Evolutionary conservation across 177 flowering plant genomes (phyloP), one percentile per base, ranked within the genome.

Genomic region (Vitis hybrid): DNA sequence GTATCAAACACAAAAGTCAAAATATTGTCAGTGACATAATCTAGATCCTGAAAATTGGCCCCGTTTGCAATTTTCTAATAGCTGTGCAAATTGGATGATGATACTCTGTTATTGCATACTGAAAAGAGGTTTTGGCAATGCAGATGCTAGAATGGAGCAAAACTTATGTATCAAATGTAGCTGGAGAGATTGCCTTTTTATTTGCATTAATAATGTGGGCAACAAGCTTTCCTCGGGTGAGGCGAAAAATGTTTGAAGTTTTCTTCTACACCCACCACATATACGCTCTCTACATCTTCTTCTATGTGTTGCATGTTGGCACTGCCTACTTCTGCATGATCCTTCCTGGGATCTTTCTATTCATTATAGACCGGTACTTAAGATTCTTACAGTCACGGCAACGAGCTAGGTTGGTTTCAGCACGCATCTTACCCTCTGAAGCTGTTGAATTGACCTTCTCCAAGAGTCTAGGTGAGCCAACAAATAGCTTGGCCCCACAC

Each of bases 301-400:
- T 86, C 78, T 86, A 74, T 54, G 47, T 75, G 1, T 17, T 82
- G 24, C 89, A 86, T 28, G 82, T 82, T n/a, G 89, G 89, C 9
- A 68, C 53, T n/a, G 71, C 78, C 54, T 84, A 77, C 52, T 10
- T 67, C 54, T 79, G 80, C 80, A 77, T 80, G 75, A 81, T 84
- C 28, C 82, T 84, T 15, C 89, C 89, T 3, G 84, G 84, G 13
- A 65, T 83, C 56, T 84, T 74, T 69, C 85, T 84, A 79, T 83
- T 79, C 75, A 6, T 75, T 18, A 63, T 86, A 28, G 89, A 86
- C 33, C 77, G 86, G 10, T 82, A 68, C 75, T 24, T 84, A 14
- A 73, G 86, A 50, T 83, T 81, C 80, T 67, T 83, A 19, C 86
- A 83, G 31, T 83, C 84, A 1, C 38, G 73, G 17, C 69, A 63